phyloP scores from a whole-genome alignment of 441 rosid species.

The Populus trichocarpa region DNA sequence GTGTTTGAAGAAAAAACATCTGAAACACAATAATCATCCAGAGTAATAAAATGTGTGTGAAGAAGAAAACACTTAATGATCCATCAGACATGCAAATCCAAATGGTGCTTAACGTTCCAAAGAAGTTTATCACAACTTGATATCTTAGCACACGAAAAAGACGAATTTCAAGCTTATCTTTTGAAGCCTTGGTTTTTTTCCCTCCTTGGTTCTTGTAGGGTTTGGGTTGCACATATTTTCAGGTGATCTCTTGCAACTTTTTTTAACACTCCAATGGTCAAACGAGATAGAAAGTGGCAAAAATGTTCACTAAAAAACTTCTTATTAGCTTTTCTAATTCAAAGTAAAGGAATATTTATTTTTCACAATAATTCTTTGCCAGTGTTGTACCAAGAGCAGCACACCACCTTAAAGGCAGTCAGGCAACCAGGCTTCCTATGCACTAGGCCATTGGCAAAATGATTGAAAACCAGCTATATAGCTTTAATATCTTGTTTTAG shows the following conservation, averaged over 20 bases:
- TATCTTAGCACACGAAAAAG: background rate
- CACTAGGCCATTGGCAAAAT: background rate
- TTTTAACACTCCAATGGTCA: background rate
- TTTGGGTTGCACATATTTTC: background rate
- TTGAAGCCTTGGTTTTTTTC: background rate
- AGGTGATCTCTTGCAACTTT: background rate
- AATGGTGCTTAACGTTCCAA: background rate
- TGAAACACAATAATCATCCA: background rate
- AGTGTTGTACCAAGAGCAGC: background rate
- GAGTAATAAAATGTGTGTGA: background rate
- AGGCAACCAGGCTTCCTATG: background rate
- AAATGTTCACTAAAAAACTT: background rate
- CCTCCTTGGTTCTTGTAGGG: background rate
- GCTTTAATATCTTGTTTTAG: background rate
- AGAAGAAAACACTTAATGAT: background rate
- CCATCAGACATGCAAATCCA: background rate
- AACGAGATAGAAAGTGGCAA: background rate
- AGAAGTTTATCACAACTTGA: background rate
- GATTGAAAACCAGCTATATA: background rate
- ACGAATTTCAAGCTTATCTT: background rate
- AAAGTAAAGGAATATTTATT: no score
- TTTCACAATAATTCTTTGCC: background rate
- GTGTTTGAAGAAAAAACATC: background rate
- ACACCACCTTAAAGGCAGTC: background rate
- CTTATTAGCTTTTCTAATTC: background rate